Evolutionary conservation across 1,284 basidiomycete species (phyloP), one percentile per base, ranked within the genome.

Genomic region (Moesziomyces antarcticus): DNA sequence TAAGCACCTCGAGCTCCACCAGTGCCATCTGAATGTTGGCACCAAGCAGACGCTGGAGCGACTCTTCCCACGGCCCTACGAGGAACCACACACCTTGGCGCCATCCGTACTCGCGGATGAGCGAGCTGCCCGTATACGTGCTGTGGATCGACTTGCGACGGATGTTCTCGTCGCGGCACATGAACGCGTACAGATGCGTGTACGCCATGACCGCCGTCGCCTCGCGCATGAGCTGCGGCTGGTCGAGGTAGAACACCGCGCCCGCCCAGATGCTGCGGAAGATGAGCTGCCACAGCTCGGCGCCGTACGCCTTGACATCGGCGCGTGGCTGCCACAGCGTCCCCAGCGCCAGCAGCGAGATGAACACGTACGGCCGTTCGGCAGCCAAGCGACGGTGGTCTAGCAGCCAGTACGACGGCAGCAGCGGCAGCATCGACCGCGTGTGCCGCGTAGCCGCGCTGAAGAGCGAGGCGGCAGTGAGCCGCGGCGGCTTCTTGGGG

Each of bases 241-340:
- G 61, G 21, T 69, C 70, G 9, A 73, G 70, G 27, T 69, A 69
- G 51, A 73, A 73, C 14, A 73, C 70, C 6, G 70, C 60, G 3
- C 65, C 65, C 2, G 70, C 70, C 70, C 70, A 73, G 40, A 68
- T 68, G 30, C 65, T 73, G 25, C 70, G 59, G 24, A 73, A 73
- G 61, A 69, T 61, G 57, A 73, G 58, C 21, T 73, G 70, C 70
- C 70, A 73, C 9, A 73, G 65, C 45, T 73, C 65, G 42, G 61
- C 56, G 16, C 70, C 70, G 30, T 73, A 73, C 3, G 64, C 65
- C 44, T 65, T 73, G 52, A 73, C 65, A 18, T 73, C 65, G 40
- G 57, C 70, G 8, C 58, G 49, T 3, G 64, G 64, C 44, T 73
- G 70, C 70, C 70, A 73, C 11, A 73, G 54, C 47, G 70, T 68